These are phyloP conservation scores for Zygotorulaspora chibaensis DNA, from an alignment of 805 yeast species.

Conservation along the genomic window DNA sequence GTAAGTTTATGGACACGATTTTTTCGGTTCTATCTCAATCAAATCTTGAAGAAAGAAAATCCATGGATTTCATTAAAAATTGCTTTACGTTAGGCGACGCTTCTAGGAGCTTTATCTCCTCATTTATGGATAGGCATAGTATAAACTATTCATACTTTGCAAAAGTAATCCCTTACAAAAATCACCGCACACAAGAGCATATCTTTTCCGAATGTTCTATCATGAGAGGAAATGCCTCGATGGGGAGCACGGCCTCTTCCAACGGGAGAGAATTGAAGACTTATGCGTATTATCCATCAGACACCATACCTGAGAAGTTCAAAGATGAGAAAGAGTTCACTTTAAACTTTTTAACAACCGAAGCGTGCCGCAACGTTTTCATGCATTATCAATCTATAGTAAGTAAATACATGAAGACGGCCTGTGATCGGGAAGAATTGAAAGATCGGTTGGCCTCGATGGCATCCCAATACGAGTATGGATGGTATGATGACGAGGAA, in stretches of 20 bases:
- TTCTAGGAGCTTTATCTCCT: conserved; percentile 24
- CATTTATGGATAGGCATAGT: conserved; percentile 12
- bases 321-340: conserved; percentile 12
- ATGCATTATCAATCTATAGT: conserved; percentile 33
- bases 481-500: conserved; percentile 47
- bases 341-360: conserved; percentile 22
- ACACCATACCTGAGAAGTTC: conserved; percentile 26
- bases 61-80: conserved; percentile 22
- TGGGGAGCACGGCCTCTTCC: background rate
- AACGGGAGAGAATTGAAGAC: conserved; percentile 15
- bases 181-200: conserved; percentile 7
- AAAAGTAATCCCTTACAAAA: conserved; percentile 12
- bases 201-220: conserved; percentile 23
- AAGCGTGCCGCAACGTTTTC: conserved; percentile 28
- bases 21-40: conserved; percentile 21
- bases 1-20: conserved; percentile 25
- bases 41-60: conserved; percentile 12
- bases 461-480: conserved; percentile 47
- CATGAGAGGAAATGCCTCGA: conserved; percentile 10
- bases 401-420: conserved; percentile 34
- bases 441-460: conserved; percentile 45
- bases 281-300: conserved; percentile 25
- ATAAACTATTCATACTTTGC: conserved; percentile 24
- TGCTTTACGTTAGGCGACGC: conserved; percentile 23
- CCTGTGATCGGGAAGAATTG: conserved; percentile 49